These are phyloP conservation scores for Aspergillus clavatus DNA, from an alignment of 2,329 filamentous ascomycete genomes.

Conservation along the genomic window DNA sequence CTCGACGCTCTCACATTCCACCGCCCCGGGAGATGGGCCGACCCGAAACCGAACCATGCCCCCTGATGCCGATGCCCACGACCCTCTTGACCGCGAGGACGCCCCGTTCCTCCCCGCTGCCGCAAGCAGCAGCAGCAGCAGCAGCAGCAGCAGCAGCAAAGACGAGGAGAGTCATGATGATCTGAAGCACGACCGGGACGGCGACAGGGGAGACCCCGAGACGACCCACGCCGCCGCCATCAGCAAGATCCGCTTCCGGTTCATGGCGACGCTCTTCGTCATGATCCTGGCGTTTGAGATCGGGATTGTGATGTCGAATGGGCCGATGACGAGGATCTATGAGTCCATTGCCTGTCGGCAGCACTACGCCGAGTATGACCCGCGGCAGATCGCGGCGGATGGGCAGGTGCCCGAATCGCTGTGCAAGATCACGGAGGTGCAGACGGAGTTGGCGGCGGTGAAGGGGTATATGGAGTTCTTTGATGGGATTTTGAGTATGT, in stretches of 20 bases:
- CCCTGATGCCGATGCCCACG: conserved; percentile 16
- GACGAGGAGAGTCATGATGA: conserved; percentile 1
- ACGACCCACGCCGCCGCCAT: conserved; percentile 8
- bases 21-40: background rate
- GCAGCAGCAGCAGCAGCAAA: background rate
- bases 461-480: conserved; percentile 50
- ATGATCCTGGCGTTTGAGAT: conserved; percentile 43
- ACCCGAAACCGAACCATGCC: conserved; percentile 17
- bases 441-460: conserved; percentile 47
- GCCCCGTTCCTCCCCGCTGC: conserved; percentile 27
- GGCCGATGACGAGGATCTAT: conserved; percentile 46
- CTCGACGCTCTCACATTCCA: too few species aligned
- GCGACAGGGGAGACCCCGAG: conserved; percentile 5
- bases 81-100: conserved; percentile 27
- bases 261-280: conserved; percentile 40
- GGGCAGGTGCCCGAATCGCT: conserved; percentile 44
- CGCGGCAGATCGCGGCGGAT: conserved; percentile 38
- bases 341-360: conserved; percentile 47
- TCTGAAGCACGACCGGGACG: conserved; percentile 3
- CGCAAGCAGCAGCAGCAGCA: conserved; percentile 4
- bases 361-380: conserved; percentile 41
- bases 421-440: conserved; percentile 48
- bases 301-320: conserved; percentile 41
- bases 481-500: conserved; percentile 40
- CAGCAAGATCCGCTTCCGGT: conserved; percentile 29